phyloP scores from a whole-genome alignment of 768 basidiomycete genomes.

The Suillus hirtellus region DNA sequence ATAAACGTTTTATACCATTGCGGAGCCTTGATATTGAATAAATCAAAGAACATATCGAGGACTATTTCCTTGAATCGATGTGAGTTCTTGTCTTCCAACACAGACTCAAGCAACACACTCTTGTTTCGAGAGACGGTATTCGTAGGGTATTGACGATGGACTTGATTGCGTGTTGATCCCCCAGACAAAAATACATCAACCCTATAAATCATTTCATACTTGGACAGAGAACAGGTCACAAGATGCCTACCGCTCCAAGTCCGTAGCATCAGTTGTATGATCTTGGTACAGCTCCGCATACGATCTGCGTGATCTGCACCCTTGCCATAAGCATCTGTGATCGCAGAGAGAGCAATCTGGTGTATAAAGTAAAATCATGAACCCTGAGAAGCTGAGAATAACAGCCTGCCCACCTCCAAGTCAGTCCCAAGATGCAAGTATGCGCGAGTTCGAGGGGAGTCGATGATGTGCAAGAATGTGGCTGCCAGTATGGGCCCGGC shows the following conservation, averaged over 20 bases:
- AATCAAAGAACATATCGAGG: conserved; percentile 91
- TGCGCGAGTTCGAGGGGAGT: conserved; percentile 79
- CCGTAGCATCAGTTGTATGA: conserved; percentile 80
- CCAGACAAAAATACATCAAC: conserved; percentile 90
- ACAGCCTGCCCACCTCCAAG: conserved; percentile 65
- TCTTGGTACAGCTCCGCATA: conserved; percentile 73
- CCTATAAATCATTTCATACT: conserved; percentile 47
- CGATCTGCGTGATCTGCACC: conserved; percentile 75
- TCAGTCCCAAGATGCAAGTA: conserved; percentile 82
- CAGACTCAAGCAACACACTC: conserved; percentile 47
- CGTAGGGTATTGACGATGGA: conserved; percentile 83
- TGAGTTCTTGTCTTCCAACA: conserved; percentile 15
- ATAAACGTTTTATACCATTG: conserved; percentile 95
- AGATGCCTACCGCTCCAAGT: conserved; percentile 85
- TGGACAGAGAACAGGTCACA: conserved; percentile 1
- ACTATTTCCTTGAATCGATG: conserved; percentile 73
- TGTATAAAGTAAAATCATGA: conserved; percentile 2
- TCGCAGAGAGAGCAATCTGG: conserved; percentile 82
- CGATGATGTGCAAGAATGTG: conserved; percentile 80
- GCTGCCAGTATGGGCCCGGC: conserved; percentile 76
- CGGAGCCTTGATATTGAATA: conserved; percentile 88
- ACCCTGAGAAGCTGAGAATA: neutral
- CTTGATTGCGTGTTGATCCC: conserved; percentile 82
- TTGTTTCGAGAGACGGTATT: conserved; percentile 83
- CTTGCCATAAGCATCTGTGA: conserved; percentile 93